Base-by-base conservation (phyloP, 768 basidiomycete genomes). In the Russula brevipes region DNA sequence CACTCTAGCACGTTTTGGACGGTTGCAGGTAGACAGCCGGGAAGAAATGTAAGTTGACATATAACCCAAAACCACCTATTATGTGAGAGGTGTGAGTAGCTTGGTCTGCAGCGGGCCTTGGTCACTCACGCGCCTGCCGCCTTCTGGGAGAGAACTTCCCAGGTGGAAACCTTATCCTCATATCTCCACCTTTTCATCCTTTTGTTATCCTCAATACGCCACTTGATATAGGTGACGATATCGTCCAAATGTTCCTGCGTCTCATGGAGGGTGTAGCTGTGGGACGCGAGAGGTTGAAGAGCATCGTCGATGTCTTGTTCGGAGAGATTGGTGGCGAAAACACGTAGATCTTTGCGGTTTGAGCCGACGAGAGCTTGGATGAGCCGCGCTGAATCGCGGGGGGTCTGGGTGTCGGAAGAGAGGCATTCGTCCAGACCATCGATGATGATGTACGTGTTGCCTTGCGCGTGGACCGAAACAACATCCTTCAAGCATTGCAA, bases 11-110 rank as follows among this genome's bases (percentile, higher is more conserved):
- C 61, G 11, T 64, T 55, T 35, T 57, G 41, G 35, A 73, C 47
- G n/a, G 61, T 60, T 0, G 44, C 53, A 33, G 55, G 45, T 31
- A 54, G 57, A 49, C 70, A 72, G 2, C 57, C 30, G 3, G 52
- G 54, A 4, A 73, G 56, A 47, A 59, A 52, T 19, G 61, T 64
- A 19, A 73, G 36, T 50, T 72, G 72, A 36, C 65, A 71, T 3
- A 59, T 16, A 17, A 72, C 67, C 63, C 69, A 70, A 4, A 67
- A 65, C 59, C 70, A 73, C 63, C 72, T 73, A 45, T 47, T 42
- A 42, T 14, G 46, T 39, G 36, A 38, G 24, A 7, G 50, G 24
- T 17, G 14, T 42, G 30, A 61, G 53, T 19, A 39, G 24, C 16
- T 56, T 14, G n/a, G 47, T 44, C n/a, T 41, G 11, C 19, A 19